Conservation (phyloP, 2,329 filamentous ascomycete genomes). For the Sclerotinia minor region DNA sequence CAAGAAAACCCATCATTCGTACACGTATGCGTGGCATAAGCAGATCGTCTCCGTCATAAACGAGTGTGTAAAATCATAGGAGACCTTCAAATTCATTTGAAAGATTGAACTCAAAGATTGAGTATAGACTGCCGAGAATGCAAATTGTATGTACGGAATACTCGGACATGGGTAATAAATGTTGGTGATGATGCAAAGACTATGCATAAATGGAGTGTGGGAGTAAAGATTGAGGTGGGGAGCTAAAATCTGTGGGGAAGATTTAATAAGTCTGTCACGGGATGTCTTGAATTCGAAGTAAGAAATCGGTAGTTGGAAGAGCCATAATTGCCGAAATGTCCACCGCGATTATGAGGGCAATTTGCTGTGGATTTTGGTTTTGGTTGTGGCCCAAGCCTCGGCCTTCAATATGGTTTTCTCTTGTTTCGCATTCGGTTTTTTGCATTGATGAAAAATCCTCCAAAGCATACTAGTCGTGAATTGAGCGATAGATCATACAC, state of each 20-base stretch:
- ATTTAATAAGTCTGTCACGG: not conserved
- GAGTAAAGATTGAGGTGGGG: not conserved
- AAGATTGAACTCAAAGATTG: not conserved
- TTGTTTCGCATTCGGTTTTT: not conserved
- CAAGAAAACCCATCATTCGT: not conserved
- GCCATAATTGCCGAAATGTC: slow-evolving; percentile 9
- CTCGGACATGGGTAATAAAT: not conserved
- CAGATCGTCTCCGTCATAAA: not conserved
- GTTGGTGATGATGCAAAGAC: not conserved
- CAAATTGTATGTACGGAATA: not conserved
- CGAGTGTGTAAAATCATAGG: not conserved
- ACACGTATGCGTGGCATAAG: slow-evolving; percentile 1
- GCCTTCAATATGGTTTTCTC: not conserved
- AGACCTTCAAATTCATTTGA: not conserved
- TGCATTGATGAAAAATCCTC: not conserved
- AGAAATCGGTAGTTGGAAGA: slow-evolving; percentile 5
- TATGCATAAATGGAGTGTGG: not conserved
- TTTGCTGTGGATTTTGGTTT: not conserved
- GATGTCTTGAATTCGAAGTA: not conserved
- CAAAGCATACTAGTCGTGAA: not conserved
- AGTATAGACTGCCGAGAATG: not conserved
- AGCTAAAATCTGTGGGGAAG: slow-evolving; percentile 6
- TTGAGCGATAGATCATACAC: not conserved
- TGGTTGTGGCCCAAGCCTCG: not conserved
- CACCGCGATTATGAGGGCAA: not conserved